Evolutionary conservation across 441 rosid species (phyloP).

Genomic region (Erodium moschatum): DNA sequence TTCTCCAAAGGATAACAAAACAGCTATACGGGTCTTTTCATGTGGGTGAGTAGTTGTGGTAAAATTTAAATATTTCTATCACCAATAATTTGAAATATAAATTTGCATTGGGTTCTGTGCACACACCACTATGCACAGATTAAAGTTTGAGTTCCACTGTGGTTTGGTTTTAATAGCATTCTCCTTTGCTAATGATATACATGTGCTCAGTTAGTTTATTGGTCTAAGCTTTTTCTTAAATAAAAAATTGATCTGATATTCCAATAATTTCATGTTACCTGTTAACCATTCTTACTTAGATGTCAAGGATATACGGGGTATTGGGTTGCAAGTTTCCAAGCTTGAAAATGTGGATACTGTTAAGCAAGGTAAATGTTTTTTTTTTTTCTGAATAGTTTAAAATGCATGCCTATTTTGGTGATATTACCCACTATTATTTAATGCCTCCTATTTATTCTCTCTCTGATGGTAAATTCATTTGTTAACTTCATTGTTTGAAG

Average conservation of each 20-base stretch:
- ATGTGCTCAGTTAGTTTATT: neutral
- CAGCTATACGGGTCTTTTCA: constrained; percentile 69
- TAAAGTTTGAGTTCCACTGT: neutral
- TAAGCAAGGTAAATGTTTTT: constrained; percentile 43
- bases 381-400: neutral
- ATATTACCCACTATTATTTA: constrained; percentile 1
- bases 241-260: neutral
- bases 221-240: neutral
- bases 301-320: constrained; percentile 80
- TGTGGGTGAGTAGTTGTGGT: constrained; percentile 39
- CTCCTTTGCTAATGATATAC: constrained; percentile 4
- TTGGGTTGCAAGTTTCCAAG: constrained; percentile 93
- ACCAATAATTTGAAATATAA: neutral
- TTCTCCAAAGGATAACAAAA: constrained; percentile 67
- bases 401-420: neutral
- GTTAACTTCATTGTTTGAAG: constrained; percentile 31
- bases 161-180: neutral
- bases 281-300: constrained; percentile 31
- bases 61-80: neutral
- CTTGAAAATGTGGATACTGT: constrained; percentile 59
- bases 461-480: constrained; percentile 8
- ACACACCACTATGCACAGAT: neutral
- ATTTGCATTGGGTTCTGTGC: neutral
- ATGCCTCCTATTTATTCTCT: neutral
- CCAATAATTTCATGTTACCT: constrained; percentile 2